Base-by-base conservation (phyloP, 768 basidiomycete species). In the Leccinellum luteum region DNA sequence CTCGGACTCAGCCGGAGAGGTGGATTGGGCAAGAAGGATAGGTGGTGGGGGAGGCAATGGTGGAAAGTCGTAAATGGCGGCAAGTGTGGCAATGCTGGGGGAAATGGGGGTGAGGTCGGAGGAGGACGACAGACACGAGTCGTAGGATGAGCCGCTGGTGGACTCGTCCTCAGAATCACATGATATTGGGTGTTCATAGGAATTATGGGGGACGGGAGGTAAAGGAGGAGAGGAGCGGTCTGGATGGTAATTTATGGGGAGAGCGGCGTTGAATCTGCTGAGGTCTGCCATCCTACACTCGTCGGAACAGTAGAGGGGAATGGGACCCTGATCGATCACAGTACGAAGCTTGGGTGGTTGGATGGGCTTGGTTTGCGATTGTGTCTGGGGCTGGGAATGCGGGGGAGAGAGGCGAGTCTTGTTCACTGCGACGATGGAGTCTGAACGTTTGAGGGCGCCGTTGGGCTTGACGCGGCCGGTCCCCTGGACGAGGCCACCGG, bases 291-390 rank as follows among this genome's bases (percentile, higher is more conserved):
- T 70, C 58, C 82, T 78, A 68, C 90, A 93, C 65, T 86, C 81
- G 60, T 90, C 87, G 1, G 90, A 92, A 73, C 90, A 93, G 75
- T 93, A 92, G 57, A 92, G 80, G 19, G 90, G 90, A 1, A 82
- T 84, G n/a, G 89, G 90, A 1, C 79, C 78, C 69, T 89, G 89
- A 75, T 90, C 89, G 74, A 92, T 91, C 74, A 90, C 78, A 12
- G 84, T 84, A 48, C 84, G 84, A 44, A 81, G 78, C 67, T 83
- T 82, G 45, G 76, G 58, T 2, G 75, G 75, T n/a, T 69, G 44
- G 19, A 76, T 52, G 12, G 72, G 66, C 32, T 66, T 68, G 19
- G 66, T 12, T 44, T 67, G 59, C 4, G 69, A 54, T 21, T 59
- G 61, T 19, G 50, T 53, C 32, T 61, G 57, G 43, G 59, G 14